phyloP scores from a whole-genome alignment of 129 eudicot species.

The Gnaphalium uliginosum region DNA sequence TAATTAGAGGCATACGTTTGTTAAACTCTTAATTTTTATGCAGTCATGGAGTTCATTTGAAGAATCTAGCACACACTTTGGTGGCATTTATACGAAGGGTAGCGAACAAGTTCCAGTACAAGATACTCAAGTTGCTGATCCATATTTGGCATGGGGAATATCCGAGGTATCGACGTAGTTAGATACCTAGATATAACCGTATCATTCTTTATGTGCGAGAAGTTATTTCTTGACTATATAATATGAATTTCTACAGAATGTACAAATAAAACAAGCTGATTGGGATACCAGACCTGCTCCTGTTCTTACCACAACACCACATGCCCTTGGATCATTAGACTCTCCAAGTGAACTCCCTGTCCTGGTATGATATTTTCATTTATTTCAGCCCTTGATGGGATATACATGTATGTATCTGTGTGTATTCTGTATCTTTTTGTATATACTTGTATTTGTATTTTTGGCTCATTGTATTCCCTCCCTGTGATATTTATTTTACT shows the following conservation, averaged over 20 bases:
- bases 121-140: conserved; percentile 33
- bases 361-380: conserved; percentile 33
- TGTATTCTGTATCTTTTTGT: background rate
- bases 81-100: conserved; percentile 28
- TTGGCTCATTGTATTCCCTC: background rate
- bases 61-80: conserved; percentile 34
- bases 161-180: conserved; percentile 39
- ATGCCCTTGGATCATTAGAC: conserved; percentile 29
- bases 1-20: background rate
- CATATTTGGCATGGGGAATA: conserved; percentile 28
- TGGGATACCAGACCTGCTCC: conserved; percentile 31
- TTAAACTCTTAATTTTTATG: conserved; percentile 23
- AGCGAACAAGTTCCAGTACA: conserved; percentile 38
- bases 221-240: conserved; percentile 1
- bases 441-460: background rate
- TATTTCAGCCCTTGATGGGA: background rate
- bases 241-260: conserved; percentile 37
- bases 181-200: background rate
- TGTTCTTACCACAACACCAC: conserved; percentile 37
- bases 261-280: conserved; percentile 31
- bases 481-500: background rate
- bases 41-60: conserved; percentile 77
- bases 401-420: background rate
- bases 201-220: background rate
- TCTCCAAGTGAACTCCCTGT: conserved; percentile 28